phyloP scores from a whole-genome alignment of 768 basidiomycete genomes.

The Russula brevipes region DNA sequence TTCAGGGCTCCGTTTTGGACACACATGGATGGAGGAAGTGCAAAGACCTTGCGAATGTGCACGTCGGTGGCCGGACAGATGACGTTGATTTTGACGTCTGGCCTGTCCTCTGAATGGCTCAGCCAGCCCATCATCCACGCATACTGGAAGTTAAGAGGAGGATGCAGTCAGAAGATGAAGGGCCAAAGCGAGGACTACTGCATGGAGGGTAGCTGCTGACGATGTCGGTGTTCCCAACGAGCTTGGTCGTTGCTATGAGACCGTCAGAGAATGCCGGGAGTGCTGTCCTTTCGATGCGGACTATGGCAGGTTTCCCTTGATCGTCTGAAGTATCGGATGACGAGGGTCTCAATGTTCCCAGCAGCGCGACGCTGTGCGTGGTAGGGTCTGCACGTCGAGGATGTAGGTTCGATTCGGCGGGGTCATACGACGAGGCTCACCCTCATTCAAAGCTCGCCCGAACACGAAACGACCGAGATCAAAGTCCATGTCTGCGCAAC shows the following conservation, averaged over 20 bases:
- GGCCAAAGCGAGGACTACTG: not conserved
- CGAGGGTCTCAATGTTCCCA: constrained; percentile 5
- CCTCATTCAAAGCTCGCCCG: constrained; percentile 22
- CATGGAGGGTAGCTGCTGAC: constrained; percentile 35
- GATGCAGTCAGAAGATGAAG: constrained; percentile 17
- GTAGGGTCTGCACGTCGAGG: constrained; percentile 13
- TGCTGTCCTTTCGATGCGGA: constrained; percentile 75
- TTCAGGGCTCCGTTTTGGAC: not conserved
- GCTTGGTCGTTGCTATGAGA: constrained; percentile 40
- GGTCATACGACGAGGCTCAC: constrained; percentile 25
- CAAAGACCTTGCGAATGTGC: constrained; percentile 73
- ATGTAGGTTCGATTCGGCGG: not conserved
- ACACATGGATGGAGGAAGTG: not conserved
- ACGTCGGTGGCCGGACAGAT: constrained; percentile 87
- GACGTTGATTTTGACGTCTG: constrained; percentile 79
- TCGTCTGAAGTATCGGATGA: not conserved
- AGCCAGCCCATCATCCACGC: constrained; percentile 76
- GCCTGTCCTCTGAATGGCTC: constrained; percentile 32
- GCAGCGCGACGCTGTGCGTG: constrained; percentile 14
- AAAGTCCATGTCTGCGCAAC: constrained; percentile 7
- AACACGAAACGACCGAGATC: constrained; percentile 17
- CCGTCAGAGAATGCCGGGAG: constrained; percentile 45
- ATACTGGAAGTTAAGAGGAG: constrained; percentile 47
- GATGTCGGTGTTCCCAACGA: constrained; percentile 63
- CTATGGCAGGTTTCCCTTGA: constrained; percentile 44